These are phyloP conservation scores for Kurtzmaniella quercitrusa DNA, from an alignment of 1,139 yeast genomes.

Conservation along the genomic window DNA sequence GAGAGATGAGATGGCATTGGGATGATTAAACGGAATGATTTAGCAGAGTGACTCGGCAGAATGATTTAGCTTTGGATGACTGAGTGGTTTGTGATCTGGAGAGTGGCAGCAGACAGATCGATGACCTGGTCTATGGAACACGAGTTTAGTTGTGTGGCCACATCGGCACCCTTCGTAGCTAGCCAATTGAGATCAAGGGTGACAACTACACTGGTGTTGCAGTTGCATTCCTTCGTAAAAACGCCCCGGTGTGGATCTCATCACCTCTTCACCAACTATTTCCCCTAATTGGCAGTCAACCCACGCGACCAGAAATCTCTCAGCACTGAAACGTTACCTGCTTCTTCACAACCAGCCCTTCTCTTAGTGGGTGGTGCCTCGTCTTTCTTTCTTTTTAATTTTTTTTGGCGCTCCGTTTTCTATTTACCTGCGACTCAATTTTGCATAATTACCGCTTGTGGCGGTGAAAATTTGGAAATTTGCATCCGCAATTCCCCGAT, in stretches of 20 bases:
- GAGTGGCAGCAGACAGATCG: too few species aligned
- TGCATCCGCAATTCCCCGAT: slow-evolving; percentile 3
- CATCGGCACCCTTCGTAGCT: not conserved
- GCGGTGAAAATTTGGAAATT: not conserved
- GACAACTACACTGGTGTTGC: too few species aligned
- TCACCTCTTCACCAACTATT: not conserved
- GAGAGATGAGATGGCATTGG: not conserved
- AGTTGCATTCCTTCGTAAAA: too few species aligned
- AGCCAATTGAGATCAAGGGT: not conserved
- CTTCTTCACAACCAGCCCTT: not conserved
- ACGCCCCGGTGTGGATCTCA: too few species aligned
- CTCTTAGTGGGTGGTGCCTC: not conserved
- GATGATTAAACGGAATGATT: too few species aligned
- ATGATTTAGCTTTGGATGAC: too few species aligned
- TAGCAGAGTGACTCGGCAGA: too few species aligned
- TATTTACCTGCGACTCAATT: not conserved
- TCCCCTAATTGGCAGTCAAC: not conserved
- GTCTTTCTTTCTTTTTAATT: not conserved
- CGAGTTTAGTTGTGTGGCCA: too few species aligned
- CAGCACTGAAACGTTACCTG: not conserved
- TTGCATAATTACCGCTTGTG: not conserved
- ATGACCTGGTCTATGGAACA: too few species aligned
- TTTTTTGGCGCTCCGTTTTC: not conserved
- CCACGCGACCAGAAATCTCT: slow-evolving; percentile 1
- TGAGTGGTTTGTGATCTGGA: too few species aligned